A percentile compares a stretch with the other conserved stretches of the same genome.
Evolutionary conservation across 2,329 filamentous ascomycete genomes (phyloP).

Genomic region (Epichloe typhina): DNA sequence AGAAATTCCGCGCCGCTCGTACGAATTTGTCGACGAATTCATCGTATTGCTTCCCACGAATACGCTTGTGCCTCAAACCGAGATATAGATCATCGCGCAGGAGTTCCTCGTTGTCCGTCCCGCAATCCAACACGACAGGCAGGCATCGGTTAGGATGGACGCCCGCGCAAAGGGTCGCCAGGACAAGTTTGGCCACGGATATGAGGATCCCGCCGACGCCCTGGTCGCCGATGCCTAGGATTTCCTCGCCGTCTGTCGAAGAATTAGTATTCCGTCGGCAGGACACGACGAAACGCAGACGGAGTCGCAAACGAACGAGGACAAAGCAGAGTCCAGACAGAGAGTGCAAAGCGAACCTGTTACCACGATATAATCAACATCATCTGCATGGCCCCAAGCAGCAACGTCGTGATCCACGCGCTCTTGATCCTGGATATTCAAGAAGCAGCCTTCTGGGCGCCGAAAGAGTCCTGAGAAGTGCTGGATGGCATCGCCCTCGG

Average conservation of each 20-base stretch:
- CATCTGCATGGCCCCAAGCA: conserved; percentile 55
- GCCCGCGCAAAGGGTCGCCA: conserved; percentile 78
- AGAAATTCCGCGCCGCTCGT: conserved; percentile 50
- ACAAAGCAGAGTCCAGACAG: not conserved
- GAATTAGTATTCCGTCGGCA: not conserved
- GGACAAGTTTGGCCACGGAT: conserved; percentile 66
- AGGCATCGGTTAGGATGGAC: conserved; percentile 68
- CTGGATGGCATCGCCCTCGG: conserved; percentile 77
- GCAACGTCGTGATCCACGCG: conserved; percentile 52
- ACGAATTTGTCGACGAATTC: conserved; percentile 66
- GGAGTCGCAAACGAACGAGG: not conserved
- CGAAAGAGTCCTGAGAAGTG: conserved; percentile 72
- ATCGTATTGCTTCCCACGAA: conserved; percentile 61
- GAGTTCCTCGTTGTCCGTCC: conserved; percentile 66
- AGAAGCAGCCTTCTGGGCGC: conserved; percentile 65
- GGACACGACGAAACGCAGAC: too few species aligned
- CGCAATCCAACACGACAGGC: conserved; percentile 74
- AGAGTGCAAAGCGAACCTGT: conserved; percentile 38
- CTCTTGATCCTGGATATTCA: conserved; percentile 59
- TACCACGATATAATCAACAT: conserved; percentile 81
- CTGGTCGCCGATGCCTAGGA: conserved; percentile 81
- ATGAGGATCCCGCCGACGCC: conserved; percentile 77
- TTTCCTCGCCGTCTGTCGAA: conserved; percentile 46
- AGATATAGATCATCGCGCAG: conserved; percentile 69
- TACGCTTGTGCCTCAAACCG: conserved; percentile 53